Evolutionary conservation across 331 rosid genomes (phyloP), one percentile per base, ranked within the genome.

Genomic region (Ulmus americana): DNA sequence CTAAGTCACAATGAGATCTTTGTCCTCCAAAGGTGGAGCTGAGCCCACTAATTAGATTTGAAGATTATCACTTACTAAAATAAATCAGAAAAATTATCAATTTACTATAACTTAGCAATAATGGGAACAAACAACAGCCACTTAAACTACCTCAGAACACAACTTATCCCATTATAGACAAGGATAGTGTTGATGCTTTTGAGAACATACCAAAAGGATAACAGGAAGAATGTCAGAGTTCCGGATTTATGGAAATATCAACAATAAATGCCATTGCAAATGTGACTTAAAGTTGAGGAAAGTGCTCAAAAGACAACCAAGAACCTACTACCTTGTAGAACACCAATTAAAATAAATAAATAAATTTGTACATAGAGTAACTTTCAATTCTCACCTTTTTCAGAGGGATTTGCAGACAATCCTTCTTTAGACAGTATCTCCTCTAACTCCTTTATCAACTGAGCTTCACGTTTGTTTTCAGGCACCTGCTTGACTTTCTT

Each of bases 401-500:
- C 99, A 13, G 88, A 55, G 65, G 99, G 90, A 82, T 78, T 78
- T 61, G 94, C 74, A 70, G 97, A 84, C 65, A 94, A 69, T 68
- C 99, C 99, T 84, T 87, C 99, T 78, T 62, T 84, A 67, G 95
- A 77, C 8, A 94, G 81, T 68, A 94, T 94, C 49, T 86, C 97
- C 82, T 82, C 91, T 72, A 94, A 79, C 84, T 85, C 99, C 80
- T 84, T 87, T 63, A 87, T 76, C 68, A 94, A 76, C 14, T 81
- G 91, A 45, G 77, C 75, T 68, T 94, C 99, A 44, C 97, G 95
- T 74, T 94, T 81, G 73, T 74, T 81, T 73, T 94, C 99, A 53
- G 95, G 81, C 63, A 70, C 90, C 79, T 87, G 99, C 88, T 94
- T 94, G 74, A 87, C 84, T 74, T 83, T 89, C 71, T 83, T 87